Base-by-base conservation (phyloP, 2,329 filamentous ascomycete species). In the Xylaria sp. region DNA sequence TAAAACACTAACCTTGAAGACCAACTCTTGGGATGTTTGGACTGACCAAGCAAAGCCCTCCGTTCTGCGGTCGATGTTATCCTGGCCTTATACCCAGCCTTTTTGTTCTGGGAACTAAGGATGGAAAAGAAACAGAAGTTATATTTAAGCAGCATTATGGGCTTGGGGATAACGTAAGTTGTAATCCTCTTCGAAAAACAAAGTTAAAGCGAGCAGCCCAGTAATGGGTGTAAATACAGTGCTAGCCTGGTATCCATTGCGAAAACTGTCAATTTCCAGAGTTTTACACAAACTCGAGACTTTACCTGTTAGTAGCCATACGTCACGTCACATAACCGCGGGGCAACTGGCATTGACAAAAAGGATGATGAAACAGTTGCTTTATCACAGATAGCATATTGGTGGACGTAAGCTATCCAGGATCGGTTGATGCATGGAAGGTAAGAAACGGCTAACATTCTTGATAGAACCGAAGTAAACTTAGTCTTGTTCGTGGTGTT, bases 191-290 rank as follows among this genome's bases (percentile, higher is more conserved):
- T 35, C n/a, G n/a, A n/a, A n/a, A n/a, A n/a, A n/a, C n/a, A n/a
- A n/a, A n/a, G n/a, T n/a, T n/a, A n/a, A 44, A 61, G 43, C 44
- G 29, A 11, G 29, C 29, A 11, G 29, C 29, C 29, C 11, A 33
- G 29, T 11, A n/a, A n/a, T 33, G 6, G 11, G 11, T 33, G 11
- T 31, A 33, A 27, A 9, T 27, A 21, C 29, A 67, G 64, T 29
- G 58, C 64, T 8, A 67, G 64, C 59, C 29, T 59, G 2, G 64
- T 62, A 15, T 64, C 62, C 8, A 65, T 67, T 23, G 31, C 60
- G 23, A 66, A 62, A 23, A 66, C 58, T 5, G 41, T 64, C 11
- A n/a, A 37, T 19, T 41, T 58, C 29, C 33, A 21, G 19, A 25
- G 37, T 11, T 53, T 52, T 38, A 52, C 47, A 15, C 10, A 58